Base-by-base conservation (phyloP, 1,284 basidiomycete species). In the Papiliotrema nemorosa region DNA sequence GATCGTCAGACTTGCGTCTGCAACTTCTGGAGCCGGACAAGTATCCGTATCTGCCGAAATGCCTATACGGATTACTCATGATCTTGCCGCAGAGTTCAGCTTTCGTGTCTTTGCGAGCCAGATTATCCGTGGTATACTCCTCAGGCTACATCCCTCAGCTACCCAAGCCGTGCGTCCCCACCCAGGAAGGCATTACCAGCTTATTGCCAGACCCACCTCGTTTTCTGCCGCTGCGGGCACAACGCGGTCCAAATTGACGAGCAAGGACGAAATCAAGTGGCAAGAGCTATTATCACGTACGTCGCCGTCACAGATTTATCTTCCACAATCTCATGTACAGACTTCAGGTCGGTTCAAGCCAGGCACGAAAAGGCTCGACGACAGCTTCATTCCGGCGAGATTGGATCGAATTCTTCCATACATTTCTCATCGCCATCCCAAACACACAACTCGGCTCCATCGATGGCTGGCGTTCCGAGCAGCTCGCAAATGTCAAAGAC, bases 1-100 rank as follows among this genome's bases (percentile, higher is more conserved):
- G 29, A 31, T 39, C 34, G 3, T 22, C 5, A 94, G 91, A 94
- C 69, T 81, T 99, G n/a, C 88, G 94, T 16, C 78, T 99, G 3
- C 96, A 99, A 74, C 81, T 99, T 5, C 81, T 99, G 37, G 96
- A 99, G 70, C 96, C 96, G 5, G 94, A 98, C 60, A 84, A 86
- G 82, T 86, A 97, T 69, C 94, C 96, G 0, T 90, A 90, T 75
- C 79, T 99, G 21, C 93, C 94, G 81, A 99, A 99, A 72, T 97
- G 93, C 63, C 79, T 99, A 6, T 99, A 98, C 69, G 96, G 96
- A 1, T 79, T 99, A 13, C 79, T 99, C 58, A 99, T 99, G 96
- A 80, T 98, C 49, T 78, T 99, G 9, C 96, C 96, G 0, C 96
- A 99, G 77, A 96, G 90, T 68, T 87, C 87, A 35, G 96, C 96